Evolutionary conservation across 768 basidiomycete species (phyloP), one percentile per base, ranked within the genome.

Genomic region (Suillus cothurnatus): DNA sequence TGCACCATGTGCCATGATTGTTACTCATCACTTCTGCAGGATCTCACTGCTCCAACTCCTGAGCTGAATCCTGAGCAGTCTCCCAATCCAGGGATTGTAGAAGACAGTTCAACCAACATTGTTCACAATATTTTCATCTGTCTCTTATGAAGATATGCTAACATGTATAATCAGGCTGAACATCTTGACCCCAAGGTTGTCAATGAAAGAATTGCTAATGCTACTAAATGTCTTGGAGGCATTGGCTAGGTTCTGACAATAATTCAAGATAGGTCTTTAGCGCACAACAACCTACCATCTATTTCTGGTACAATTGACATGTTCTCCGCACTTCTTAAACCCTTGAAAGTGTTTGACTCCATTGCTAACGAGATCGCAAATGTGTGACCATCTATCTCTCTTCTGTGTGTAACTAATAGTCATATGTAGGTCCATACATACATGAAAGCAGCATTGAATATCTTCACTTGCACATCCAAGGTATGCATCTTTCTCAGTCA

Each of bases 341-440:
- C 63, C 19, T 38, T 64, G 19, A 64, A 14, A 19, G 21, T 11
- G 12, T 64, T 61, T n/a, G 28, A 50, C n/a, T 17, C 58, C 17
- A 26, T 36, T 34, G 32, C 45, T 3, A 23, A 23, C 12, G 26
- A 19, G 21, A 49, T 64, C 31, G 43, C n/a, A 12, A 28, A 49
- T 23, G 63, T 61, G 32, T 21, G 6, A 4, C 2, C 17, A 4
- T 23, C 21, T 36, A 28, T 38, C 5, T n/a, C 41, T 32, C 3
- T n/a, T 55, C 21, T 53, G 31, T 26, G 2, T 14, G 8, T 28
- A n/a, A 3, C 28, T 50, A 4, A 32, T 21, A 2, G 9, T 34
- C 32, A 19, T 19, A 1, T 4, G 4, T 15, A 63, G 61, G 26
- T 62, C 31, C 65, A 57, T 56, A 61, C 65, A 14, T 63, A 62